These are phyloP conservation scores for Daphne laureola DNA, from an alignment of 441 rosid species.

Conservation along the genomic window DNA sequence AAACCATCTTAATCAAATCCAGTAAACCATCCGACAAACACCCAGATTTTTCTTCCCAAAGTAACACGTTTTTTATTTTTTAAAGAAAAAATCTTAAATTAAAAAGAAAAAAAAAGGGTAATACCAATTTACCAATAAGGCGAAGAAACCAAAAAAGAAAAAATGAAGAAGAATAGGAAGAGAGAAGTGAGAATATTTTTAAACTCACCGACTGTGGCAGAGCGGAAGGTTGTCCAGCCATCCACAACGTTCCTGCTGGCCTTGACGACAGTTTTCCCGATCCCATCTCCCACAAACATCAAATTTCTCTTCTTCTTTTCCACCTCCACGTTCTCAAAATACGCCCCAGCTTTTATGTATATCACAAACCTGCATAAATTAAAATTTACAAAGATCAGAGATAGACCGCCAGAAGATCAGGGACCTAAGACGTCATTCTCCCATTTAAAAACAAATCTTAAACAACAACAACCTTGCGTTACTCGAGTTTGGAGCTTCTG, in stretches of 20 bases:
- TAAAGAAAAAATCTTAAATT: no score
- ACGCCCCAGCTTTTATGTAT: conserved; percentile 36
- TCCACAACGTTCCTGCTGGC: conserved; percentile 29
- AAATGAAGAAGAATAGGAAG: background rate
- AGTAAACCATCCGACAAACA: no score
- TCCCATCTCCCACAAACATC: conserved; percentile 43
- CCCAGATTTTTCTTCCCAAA: no score
- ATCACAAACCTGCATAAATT: conserved; percentile 26
- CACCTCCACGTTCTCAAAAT: conserved; percentile 37
- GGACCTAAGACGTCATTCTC: no score
- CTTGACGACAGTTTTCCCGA: conserved; percentile 32
- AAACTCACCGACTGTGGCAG: conserved; percentile 40
- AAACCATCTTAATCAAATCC: no score
- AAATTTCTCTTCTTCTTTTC: conserved; percentile 23
- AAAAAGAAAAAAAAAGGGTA: no score
- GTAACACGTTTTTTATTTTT: no score
- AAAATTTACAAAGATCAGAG: background rate
- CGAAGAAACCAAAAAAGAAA: background rate
- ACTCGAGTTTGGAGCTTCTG: conserved; percentile 49
- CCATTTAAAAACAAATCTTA: no score
- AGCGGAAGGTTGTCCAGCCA: conserved; percentile 38
- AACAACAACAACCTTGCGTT: conserved; percentile 26
- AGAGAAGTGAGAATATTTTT: background rate
- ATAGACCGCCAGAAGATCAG: no score
- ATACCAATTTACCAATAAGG: no score